phyloP scores from a whole-genome alignment of 805 yeast species.

The Maudiozyma turicensis region DNA sequence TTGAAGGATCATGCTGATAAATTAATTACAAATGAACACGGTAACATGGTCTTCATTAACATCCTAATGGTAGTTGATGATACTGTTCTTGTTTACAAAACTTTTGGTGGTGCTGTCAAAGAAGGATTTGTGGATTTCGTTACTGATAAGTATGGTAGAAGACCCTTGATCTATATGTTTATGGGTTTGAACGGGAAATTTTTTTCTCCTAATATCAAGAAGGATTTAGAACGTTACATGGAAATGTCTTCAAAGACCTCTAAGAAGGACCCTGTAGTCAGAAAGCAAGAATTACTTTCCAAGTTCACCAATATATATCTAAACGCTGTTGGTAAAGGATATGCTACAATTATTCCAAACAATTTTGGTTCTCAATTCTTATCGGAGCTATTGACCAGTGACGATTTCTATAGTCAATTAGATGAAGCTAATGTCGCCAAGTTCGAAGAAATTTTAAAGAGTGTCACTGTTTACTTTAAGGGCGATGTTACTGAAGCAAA shows the following conservation, averaged over 20 bases:
- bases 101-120: slow-evolving; percentile 40
- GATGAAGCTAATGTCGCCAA: slow-evolving; percentile 26
- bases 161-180: slow-evolving; percentile 77
- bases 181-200: slow-evolving; percentile 73
- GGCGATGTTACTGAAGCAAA: slow-evolving; percentile 59
- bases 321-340: slow-evolving; percentile 40
- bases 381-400: slow-evolving; percentile 60
- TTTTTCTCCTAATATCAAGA: slow-evolving; percentile 62
- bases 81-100: slow-evolving; percentile 70
- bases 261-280: slow-evolving; percentile 71
- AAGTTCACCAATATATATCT: slow-evolving; percentile 60
- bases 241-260: slow-evolving; percentile 59
- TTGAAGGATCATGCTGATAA: slow-evolving; percentile 69
- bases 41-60: slow-evolving; percentile 70
- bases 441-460: slow-evolving; percentile 42
- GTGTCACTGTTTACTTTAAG: slow-evolving; percentile 47
- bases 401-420: slow-evolving; percentile 35
- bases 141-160: slow-evolving; percentile 68
- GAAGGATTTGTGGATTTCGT: slow-evolving; percentile 52
- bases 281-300: slow-evolving; percentile 60
- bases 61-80: slow-evolving; percentile 86
- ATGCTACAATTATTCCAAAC: slow-evolving; percentile 47
- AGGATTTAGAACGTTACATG: slow-evolving; percentile 51
- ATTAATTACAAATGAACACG: slow-evolving; percentile 75
- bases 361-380: slow-evolving; percentile 79